A percentile compares a stretch with the other conserved stretches of the same genome.
These are phyloP conservation scores for Lachnellula arida DNA, from an alignment of 2,329 filamentous ascomycete genomes.

Conservation along the genomic window DNA sequence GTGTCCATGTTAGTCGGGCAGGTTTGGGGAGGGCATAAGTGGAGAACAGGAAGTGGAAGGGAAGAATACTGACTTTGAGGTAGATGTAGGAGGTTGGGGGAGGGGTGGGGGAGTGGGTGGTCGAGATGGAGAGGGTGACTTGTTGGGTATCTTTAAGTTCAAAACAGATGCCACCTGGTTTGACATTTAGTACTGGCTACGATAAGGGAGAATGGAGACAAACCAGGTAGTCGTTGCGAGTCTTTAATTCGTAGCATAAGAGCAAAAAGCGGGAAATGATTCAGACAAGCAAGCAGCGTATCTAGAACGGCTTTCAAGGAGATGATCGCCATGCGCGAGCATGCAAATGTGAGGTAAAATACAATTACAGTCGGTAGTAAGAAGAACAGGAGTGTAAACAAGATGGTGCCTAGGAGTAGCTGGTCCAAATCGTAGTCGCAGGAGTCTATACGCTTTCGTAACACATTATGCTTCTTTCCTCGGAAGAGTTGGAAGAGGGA, in stretches of 20 bases:
- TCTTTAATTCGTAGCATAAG: constrained; percentile 96
- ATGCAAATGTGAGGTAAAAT: constrained; percentile 94
- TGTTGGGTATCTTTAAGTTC: constrained; percentile 73
- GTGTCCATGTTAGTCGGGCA: constrained; percentile 14
- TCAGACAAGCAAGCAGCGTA: constrained; percentile 86
- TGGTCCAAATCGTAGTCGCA: constrained; percentile 99
- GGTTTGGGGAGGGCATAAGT: not conserved
- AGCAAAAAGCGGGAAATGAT: constrained; percentile 96
- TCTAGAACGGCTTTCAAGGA: constrained; percentile 86
- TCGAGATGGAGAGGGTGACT: constrained; percentile 37
- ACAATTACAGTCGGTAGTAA: constrained; percentile 91
- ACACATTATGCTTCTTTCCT: constrained; percentile 94
- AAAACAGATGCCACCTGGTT: constrained; percentile 74
- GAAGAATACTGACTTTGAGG: constrained; percentile 59
- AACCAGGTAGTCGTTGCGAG: constrained; percentile 79
- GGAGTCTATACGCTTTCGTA: constrained; percentile 95
- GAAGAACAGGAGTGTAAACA: constrained; percentile 95
- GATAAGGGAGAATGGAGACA: constrained; percentile 19
- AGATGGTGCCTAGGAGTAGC: constrained; percentile 88
- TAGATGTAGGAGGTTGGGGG: constrained; percentile 74
- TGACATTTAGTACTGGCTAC: constrained; percentile 13
- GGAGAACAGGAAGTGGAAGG: constrained; percentile 9
- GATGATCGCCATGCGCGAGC: constrained; percentile 92
- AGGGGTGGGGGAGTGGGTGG: constrained; percentile 16
- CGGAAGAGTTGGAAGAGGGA: constrained; percentile 98